These are phyloP conservation scores for Ulota crispa DNA, from an alignment of 225 moss, liverwort and hornwort species.

Conservation along the genomic window DNA sequence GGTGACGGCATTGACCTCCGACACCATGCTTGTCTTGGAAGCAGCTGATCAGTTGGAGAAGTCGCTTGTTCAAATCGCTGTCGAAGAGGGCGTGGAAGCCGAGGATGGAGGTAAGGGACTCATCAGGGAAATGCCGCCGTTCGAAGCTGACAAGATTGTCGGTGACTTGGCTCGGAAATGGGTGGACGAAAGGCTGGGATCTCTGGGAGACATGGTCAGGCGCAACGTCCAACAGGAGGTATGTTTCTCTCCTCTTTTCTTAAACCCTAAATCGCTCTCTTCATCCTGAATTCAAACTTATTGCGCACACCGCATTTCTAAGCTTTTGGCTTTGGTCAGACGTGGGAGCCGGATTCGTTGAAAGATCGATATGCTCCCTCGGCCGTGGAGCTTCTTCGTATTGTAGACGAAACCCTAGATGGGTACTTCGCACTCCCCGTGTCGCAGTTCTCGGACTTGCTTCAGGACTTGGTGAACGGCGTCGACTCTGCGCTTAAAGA, in stretches of 20 bases:
- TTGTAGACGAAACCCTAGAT: slow-evolving; percentile 79
- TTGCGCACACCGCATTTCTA: neutral
- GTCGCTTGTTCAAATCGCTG: slow-evolving; percentile 78
- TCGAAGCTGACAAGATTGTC: slow-evolving; percentile 68
- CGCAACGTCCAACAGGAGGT: slow-evolving; percentile 81
- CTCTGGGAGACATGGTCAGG: slow-evolving; percentile 61
- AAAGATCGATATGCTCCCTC: slow-evolving; percentile 84
- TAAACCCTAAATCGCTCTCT: too few species aligned
- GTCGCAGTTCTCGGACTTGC: slow-evolving; percentile 61
- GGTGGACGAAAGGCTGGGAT: slow-evolving; percentile 62
- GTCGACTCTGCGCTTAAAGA: slow-evolving; percentile 55
- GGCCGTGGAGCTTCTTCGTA: slow-evolving; percentile 78
- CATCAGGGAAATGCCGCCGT: slow-evolving; percentile 86
- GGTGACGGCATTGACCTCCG: slow-evolving; percentile 52
- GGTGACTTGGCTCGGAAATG: slow-evolving; percentile 64
- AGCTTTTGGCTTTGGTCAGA: slow-evolving; percentile 39
- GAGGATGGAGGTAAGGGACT: slow-evolving; percentile 93
- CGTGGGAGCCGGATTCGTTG: slow-evolving; percentile 73
- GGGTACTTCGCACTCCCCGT: slow-evolving; percentile 84
- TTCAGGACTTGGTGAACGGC: slow-evolving; percentile 67
- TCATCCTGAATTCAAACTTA: too few species aligned
- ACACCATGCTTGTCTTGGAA: slow-evolving; percentile 72
- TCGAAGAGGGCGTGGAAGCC: slow-evolving; percentile 82
- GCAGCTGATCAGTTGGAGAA: slow-evolving; percentile 75
- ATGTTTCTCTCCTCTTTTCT: neutral